Evolutionary conservation across 1,139 yeast genomes (phyloP).

Genomic region (Kodamaea anthophila): DNA sequence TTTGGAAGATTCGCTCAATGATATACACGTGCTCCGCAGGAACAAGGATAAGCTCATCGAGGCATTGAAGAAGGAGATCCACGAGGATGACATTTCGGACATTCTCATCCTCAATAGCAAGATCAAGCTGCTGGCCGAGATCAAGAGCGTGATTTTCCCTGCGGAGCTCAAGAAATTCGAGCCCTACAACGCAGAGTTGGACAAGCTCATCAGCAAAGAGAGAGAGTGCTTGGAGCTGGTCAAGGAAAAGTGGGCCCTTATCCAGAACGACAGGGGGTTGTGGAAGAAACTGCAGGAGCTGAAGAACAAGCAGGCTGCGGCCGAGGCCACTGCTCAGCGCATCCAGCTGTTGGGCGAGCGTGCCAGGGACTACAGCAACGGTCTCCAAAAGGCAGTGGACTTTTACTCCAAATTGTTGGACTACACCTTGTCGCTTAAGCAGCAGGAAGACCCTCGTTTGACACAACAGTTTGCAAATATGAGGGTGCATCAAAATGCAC

Average conservation of each 20-base stretch:
- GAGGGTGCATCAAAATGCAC: conserved; percentile 2
- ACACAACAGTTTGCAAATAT: conserved; percentile 1
- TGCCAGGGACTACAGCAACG: conserved; percentile 57
- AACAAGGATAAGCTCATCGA: conserved; percentile 58
- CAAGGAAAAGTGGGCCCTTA: conserved; percentile 50
- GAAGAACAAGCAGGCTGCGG: conserved; percentile 7
- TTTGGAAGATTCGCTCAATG: conserved; percentile 41
- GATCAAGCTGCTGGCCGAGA: conserved; percentile 49
- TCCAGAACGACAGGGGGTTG: conserved; percentile 42
- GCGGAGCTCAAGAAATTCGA: conserved; percentile 74
- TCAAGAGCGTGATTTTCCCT: conserved; percentile 55
- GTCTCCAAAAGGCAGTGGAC: conserved; percentile 52
- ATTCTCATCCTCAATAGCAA: conserved; percentile 64
- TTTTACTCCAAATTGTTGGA: conserved; percentile 56
- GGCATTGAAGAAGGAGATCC: conserved; percentile 66
- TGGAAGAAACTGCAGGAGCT: conserved; percentile 25
- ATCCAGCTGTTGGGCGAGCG: conserved; percentile 47
- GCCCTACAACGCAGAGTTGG: conserved; percentile 62
- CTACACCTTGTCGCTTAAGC: conserved; percentile 37
- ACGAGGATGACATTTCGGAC: conserved; percentile 81
- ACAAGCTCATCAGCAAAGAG: conserved; percentile 62
- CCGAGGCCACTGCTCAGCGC: conserved; percentile 25
- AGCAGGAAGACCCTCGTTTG: conserved; percentile 3
- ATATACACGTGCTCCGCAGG: conserved; percentile 39
- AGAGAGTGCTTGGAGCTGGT: conserved; percentile 49